phyloP scores from a whole-genome alignment of 73 alveolate species.

The Tetrahymena elliotti region DNA sequence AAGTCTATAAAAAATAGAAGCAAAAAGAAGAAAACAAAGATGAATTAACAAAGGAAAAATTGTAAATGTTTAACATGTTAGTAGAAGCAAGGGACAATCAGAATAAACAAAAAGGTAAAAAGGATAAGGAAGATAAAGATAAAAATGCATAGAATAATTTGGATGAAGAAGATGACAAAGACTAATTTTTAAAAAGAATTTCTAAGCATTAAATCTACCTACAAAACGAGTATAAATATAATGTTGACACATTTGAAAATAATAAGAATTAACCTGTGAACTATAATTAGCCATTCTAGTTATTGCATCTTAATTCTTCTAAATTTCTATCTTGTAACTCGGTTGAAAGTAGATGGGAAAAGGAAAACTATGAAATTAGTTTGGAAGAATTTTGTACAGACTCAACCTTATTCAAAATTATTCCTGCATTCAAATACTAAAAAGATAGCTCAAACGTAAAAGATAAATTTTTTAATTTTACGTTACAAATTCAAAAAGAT shows the following conservation, averaged over 20 bases:
- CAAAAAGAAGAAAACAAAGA: background rate
- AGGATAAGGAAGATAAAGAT: slow-evolving; percentile 27
- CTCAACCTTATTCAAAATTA: slow-evolving; percentile 17
- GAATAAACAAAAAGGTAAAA: background rate
- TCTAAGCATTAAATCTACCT: slow-evolving; percentile 14
- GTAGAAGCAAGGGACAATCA: background rate
- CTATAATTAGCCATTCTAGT: slow-evolving; percentile 23
- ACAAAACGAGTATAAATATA: slow-evolving; percentile 26
- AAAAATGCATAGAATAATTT: background rate
- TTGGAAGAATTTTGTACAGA: slow-evolving; percentile 31
- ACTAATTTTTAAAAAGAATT: background rate
- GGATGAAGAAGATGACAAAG: background rate
- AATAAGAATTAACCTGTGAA: background rate
- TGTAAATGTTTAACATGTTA: background rate
- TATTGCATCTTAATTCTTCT: slow-evolving; percentile 31
- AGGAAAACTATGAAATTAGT: slow-evolving; percentile 24
- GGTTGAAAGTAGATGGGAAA: slow-evolving; percentile 24
- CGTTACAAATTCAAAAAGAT: background rate
- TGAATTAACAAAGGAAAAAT: background rate
- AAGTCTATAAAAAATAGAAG: background rate
- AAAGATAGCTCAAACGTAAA: slow-evolving; percentile 6
- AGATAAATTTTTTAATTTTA: background rate
- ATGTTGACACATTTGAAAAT: slow-evolving; percentile 36
- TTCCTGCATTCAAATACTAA: slow-evolving; percentile 38
- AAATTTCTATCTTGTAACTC: slow-evolving; percentile 33